A percentile compares a stretch with the other conserved stretches of the same genome.
These are phyloP conservation scores for Cystofilobasidium macerans DNA, from an alignment of 768 basidiomycete species.

Conservation along the genomic window DNA sequence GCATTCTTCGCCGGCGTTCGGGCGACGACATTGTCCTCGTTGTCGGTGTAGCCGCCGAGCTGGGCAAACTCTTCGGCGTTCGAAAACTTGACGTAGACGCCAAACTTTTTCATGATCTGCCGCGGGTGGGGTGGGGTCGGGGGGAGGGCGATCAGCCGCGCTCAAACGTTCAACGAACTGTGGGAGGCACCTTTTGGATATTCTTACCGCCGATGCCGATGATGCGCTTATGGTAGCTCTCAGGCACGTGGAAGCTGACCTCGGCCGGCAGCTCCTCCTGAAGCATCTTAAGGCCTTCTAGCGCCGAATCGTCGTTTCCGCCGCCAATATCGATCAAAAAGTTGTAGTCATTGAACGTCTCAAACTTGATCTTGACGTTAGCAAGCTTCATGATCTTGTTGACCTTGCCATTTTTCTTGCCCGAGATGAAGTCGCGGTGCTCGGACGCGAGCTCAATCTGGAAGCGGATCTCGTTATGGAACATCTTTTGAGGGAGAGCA, in stretches of 20 bases:
- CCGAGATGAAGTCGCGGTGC: constrained; percentile 94
- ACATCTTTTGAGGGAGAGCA: constrained; percentile 47
- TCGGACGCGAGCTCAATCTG: constrained; percentile 96
- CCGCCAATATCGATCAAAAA: constrained; percentile 59
- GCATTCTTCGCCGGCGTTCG: constrained; percentile 96
- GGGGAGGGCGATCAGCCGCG: background rate
- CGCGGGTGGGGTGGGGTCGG: background rate
- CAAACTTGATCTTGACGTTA: constrained; percentile 96
- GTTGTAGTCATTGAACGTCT: constrained; percentile 70
- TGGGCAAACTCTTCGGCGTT: constrained; percentile 95
- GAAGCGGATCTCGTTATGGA: constrained; percentile 95
- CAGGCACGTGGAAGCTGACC: constrained; percentile 96
- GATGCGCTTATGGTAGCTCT: constrained; percentile 96
- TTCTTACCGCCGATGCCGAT: constrained; percentile 96
- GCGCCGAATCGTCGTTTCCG: constrained; percentile 58
- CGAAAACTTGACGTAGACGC: constrained; percentile 98
- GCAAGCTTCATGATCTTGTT: constrained; percentile 99
- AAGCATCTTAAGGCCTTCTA: constrained; percentile 75
- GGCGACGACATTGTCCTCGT: constrained; percentile 98
- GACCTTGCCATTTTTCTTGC: constrained; percentile 99
- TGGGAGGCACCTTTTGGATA: constrained; percentile 50
- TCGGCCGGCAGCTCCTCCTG: constrained; percentile 98
- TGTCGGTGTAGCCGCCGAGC: constrained; percentile 87
- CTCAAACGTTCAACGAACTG: background rate
- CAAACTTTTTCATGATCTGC: constrained; percentile 93